These are phyloP conservation scores for Aspergillus nomiae DNA, from an alignment of 2,329 filamentous ascomycete species.

Conservation along the genomic window DNA sequence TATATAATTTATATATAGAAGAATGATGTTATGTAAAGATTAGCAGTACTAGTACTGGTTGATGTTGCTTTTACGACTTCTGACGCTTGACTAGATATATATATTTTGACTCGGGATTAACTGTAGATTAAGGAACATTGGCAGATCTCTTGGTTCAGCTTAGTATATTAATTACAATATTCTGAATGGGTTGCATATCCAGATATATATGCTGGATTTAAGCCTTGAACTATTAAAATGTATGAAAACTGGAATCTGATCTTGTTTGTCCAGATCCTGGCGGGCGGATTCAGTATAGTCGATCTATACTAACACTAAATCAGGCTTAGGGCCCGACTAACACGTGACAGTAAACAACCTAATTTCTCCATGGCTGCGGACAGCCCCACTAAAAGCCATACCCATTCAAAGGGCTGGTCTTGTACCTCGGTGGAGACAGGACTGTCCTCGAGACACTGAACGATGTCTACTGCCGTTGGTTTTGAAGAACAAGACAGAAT, in stretches of 20 bases:
- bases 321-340: not conserved
- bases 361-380: not conserved
- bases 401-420: no score
- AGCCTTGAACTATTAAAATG: not conserved
- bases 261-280: not conserved
- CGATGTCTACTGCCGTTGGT: not conserved
- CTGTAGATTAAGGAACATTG: not conserved
- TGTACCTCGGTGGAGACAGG: no score
- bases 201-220: not conserved
- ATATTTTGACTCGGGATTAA: not conserved
- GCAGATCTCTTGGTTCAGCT: rapidly evolving
- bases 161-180: rapidly evolving
- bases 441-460: not conserved
- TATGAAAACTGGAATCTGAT: not conserved
- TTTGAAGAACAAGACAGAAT: not conserved
- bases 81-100: not conserved
- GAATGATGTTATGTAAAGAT: no score
- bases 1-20: not conserved
- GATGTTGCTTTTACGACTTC: no score
- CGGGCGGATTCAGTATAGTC: no score
- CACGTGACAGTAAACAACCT: not conserved
- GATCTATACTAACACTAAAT: no score
- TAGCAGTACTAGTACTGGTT: no score
- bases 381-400: not conserved
- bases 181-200: not conserved